phyloP scores from a whole-genome alignment of 129 eudicot genomes.

The Ambrosia trifida region DNA sequence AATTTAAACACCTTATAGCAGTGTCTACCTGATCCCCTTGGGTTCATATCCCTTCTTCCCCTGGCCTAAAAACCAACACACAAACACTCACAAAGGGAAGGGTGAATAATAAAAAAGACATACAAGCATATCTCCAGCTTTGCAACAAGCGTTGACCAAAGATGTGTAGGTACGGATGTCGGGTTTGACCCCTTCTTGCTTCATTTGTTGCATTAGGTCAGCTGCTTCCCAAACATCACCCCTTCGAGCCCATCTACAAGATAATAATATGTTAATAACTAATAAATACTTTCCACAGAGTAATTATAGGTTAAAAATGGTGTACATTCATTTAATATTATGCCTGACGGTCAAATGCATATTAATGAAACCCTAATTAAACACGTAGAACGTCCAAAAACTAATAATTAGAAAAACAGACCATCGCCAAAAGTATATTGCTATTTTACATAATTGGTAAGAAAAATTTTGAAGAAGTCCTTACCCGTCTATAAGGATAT shows the following conservation, averaged over 20 bases:
- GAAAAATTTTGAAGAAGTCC: not conserved
- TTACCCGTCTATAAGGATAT: conserved; percentile 93
- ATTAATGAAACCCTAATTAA: no score
- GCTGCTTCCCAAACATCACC: conserved; percentile 99
- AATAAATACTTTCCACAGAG: not conserved
- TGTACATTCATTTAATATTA: not conserved
- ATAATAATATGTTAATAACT: conserved; percentile 2
- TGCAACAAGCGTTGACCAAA: conserved; percentile 89
- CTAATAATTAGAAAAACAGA: not conserved
- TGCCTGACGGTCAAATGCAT: not conserved
- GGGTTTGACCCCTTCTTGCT: conserved; percentile 87
- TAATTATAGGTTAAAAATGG: not conserved
- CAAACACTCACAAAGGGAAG: not conserved
- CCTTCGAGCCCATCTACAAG: conserved; percentile 94
- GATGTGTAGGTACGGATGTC: conserved; percentile 97
- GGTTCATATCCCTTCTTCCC: not conserved
- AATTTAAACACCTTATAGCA: conserved; percentile 9
- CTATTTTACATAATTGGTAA: not conserved
- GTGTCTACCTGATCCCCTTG: no score
- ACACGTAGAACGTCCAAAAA: not conserved
- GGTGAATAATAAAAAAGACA: conserved; percentile 17
- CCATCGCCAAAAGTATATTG: not conserved
- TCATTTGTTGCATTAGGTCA: conserved; percentile 95
- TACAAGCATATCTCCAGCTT: conserved; percentile 99
- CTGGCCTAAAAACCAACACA: not conserved